Evolutionary conservation across 768 basidiomycete genomes (phyloP).

Genomic region (Leccinum ochraceum): DNA sequence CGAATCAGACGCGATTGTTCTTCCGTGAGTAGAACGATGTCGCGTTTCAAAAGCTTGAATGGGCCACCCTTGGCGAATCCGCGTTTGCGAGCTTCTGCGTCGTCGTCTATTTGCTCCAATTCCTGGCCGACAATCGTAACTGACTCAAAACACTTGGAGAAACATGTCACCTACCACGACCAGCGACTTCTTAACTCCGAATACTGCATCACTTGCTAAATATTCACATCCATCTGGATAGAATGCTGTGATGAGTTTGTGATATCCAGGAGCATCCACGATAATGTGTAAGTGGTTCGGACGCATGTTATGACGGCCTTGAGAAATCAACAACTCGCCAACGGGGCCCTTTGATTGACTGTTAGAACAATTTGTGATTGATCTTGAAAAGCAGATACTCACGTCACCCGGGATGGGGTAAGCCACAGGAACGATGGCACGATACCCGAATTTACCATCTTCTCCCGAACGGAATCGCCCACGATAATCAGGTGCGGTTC

Average conservation of each 20-base stretch:
- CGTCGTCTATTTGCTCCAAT: constrained; percentile 53
- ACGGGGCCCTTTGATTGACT: constrained; percentile 58
- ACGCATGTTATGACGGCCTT: constrained; percentile 73
- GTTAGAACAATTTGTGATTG: constrained; percentile 12
- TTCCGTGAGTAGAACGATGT: constrained; percentile 47
- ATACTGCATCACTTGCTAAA: constrained; percentile 71
- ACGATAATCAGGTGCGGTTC: constrained; percentile 68
- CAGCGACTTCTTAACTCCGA: constrained; percentile 79
- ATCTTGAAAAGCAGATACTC: constrained; percentile 16
- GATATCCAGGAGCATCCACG: constrained; percentile 70
- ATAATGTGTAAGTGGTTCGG: constrained; percentile 81
- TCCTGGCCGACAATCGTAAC: constrained; percentile 37
- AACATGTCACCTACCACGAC: constrained; percentile 57
- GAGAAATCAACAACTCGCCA: constrained; percentile 52
- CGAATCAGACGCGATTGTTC: constrained; percentile 40
- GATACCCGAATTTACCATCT: constrained; percentile 68
- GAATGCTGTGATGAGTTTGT: constrained; percentile 70
- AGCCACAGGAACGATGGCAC: constrained; percentile 65
- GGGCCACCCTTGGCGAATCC: constrained; percentile 45
- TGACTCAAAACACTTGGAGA: background rate
- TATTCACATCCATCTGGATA: constrained; percentile 73
- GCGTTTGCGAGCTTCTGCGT: constrained; percentile 52
- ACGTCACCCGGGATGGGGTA: constrained; percentile 81
- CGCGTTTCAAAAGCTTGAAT: constrained; percentile 49
- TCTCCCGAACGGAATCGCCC: constrained; percentile 59